Base-by-base conservation (phyloP, 73 alveolate genomes). In the Tetrahymena thermophila region DNA sequence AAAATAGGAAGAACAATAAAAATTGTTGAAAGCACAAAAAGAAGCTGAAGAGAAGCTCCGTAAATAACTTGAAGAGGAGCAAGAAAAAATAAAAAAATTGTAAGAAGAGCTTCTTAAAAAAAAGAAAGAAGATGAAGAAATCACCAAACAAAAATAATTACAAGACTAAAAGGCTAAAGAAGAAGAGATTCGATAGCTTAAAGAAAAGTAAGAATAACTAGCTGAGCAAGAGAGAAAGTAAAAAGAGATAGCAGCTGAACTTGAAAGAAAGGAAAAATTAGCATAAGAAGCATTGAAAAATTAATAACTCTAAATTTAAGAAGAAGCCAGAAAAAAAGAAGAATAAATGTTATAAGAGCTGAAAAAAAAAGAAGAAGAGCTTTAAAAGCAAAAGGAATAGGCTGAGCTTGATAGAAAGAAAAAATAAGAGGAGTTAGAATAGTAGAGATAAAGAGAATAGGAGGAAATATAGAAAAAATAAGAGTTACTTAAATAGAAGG, bases 291-390 rank as follows among this genome's bases (percentile, higher is more conserved):
- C 93, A 85, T 93, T 85, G 6, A 43, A 43, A 42, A 55, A 35
- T 42, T 35, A 95, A 93, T 34, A 89, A n/a, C 50, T 43, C 34
- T 43, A 95, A 35, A 34, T 85, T 34, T 44, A 85, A 89, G 95
- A 93, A 34, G 93, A 95, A 35, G 93, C 83, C 14, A 93, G 50
- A 50, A 94, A 95, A 85, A 95, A 85, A 89, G 56, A 89, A 93
- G 84, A 56, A 43, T 28, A 89, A 37, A 95, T 95, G 93, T 84
- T 85, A 37, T 85, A 44, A 55, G 93, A 95, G 94, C 43, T 85
- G 89, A 38, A 89, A 85, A 40, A 31, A 35, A 95, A 85, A 89
- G 96, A 95, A 85, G 96, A 95, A 17, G 95, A 95, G 25, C 94
- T 35, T 40, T 14, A 85, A 93, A 95, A 44, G 42, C 21, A 95